These are phyloP conservation scores for Trichoderma gracile DNA, from an alignment of 2,329 filamentous ascomycete species.

Conservation along the genomic window DNA sequence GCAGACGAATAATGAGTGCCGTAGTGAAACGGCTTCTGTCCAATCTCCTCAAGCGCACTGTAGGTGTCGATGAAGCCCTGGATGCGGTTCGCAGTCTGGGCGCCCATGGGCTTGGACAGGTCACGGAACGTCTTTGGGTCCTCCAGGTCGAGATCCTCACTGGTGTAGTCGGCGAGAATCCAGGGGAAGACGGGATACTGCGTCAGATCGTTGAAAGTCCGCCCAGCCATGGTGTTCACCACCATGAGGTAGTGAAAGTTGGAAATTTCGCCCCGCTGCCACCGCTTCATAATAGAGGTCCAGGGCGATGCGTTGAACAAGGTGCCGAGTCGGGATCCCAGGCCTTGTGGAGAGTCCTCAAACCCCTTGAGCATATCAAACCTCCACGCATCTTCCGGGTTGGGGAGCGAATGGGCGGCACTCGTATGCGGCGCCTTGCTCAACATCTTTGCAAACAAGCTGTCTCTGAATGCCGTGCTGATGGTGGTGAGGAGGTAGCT, in stretches of 20 bases:
- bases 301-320: conserved; percentile 83
- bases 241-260: conserved; percentile 99
- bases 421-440: conserved; percentile 78
- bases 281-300: conserved; percentile 83
- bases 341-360: conserved; percentile 59
- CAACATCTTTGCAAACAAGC: conserved; percentile 74
- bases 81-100: conserved; percentile 75
- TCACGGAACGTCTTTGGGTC: conserved; percentile 87
- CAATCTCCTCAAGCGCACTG: conserved; percentile 85
- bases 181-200: conserved; percentile 98
- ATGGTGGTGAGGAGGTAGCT: conserved; percentile 91
- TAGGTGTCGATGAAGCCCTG: conserved; percentile 82
- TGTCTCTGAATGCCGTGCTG: conserved; percentile 71
- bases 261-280: conserved; percentile 92
- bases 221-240: conserved; percentile 93
- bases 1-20: conserved; percentile 98
- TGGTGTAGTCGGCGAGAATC: conserved; percentile 94
- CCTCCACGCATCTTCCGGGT: conserved; percentile 88
- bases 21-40: conserved; percentile 91
- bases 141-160: conserved; percentile 83
- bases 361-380: conserved; percentile 76
- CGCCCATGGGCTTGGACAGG: conserved; percentile 93
- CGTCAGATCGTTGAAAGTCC: conserved; percentile 96
- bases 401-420: conserved; percentile 66
- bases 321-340: conserved; percentile 87